Conservation (phyloP, 768 basidiomycete species). For the Xerocomus spinulosus region DNA sequence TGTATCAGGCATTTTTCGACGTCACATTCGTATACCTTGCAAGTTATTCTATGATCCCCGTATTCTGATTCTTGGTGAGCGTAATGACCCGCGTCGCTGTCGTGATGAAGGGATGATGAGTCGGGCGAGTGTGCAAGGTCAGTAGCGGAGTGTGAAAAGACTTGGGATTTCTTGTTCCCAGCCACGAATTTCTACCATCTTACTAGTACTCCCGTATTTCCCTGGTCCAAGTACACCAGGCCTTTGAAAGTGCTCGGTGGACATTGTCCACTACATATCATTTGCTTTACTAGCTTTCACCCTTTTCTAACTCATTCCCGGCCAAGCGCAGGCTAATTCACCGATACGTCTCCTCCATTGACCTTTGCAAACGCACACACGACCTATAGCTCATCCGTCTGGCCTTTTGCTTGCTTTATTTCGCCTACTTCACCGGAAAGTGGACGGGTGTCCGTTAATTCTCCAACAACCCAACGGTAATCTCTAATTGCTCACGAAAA, state of each 20-base stretch:
- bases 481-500: conserved; percentile 68
- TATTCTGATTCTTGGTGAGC: no score
- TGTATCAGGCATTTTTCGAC: conserved; percentile 20
- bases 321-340: conserved; percentile 32
- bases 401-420: conserved; percentile 21
- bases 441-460: conserved; percentile 32
- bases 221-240: conserved; percentile 34
- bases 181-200: conserved; percentile 33
- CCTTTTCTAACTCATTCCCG: conserved; percentile 22
- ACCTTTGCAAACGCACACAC: conserved; percentile 28
- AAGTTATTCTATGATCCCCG: conserved; percentile 25
- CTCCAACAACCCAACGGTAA: conserved; percentile 47
- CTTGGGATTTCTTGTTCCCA: conserved; percentile 31
- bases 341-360: conserved; percentile 18
- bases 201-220: conserved; percentile 37
- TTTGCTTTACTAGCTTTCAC: conserved; percentile 19
- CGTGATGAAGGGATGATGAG: neutral
- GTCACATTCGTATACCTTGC: conserved; percentile 20
- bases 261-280: conserved; percentile 30
- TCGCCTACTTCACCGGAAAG: conserved; percentile 30
- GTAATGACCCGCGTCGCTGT: conserved; percentile 20
- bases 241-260: conserved; percentile 31
- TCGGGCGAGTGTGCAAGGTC: conserved; percentile 6
- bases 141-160: conserved; percentile 33
- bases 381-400: conserved; percentile 21